phyloP scores from a whole-genome alignment of 768 basidiomycete species.

The Calocera cornea region DNA sequence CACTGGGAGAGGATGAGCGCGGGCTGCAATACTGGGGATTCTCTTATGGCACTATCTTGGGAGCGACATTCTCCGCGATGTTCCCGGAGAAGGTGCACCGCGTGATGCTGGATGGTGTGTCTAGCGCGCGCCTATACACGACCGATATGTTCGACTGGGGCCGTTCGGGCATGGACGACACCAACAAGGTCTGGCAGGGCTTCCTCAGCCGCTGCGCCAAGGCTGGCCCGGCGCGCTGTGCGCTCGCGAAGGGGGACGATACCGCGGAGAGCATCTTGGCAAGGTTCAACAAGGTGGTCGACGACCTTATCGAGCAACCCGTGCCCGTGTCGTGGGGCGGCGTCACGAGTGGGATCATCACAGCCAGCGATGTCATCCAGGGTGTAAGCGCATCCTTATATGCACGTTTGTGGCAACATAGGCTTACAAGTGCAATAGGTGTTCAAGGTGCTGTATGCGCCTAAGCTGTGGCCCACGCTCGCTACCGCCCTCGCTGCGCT shows the following conservation, averaged over 20 bases:
- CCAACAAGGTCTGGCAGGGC: slow-evolving; percentile 2
- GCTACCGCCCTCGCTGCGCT: slow-evolving; percentile 7
- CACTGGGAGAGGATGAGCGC: background rate
- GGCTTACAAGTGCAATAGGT: too few species aligned
- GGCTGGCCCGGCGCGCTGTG: slow-evolving; percentile 11
- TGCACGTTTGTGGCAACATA: too few species aligned
- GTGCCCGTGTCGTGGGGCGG: background rate
- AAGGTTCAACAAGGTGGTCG: too few species aligned
- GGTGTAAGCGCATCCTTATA: too few species aligned
- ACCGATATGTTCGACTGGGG: background rate
- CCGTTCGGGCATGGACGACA: background rate
- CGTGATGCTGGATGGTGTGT: slow-evolving; percentile 12
- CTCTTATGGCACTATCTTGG: slow-evolving; percentile 18
- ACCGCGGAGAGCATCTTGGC: background rate
- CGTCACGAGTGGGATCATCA: background rate
- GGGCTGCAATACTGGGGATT: slow-evolving; percentile 18
- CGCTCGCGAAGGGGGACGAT: slow-evolving; percentile 1
- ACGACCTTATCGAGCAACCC: background rate
- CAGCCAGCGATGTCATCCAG: background rate
- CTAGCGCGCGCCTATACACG: background rate
- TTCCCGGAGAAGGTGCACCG: slow-evolving; percentile 16
- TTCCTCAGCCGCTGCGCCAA: slow-evolving; percentile 12
- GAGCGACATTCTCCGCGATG: slow-evolving; percentile 16
- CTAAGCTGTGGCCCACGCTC: slow-evolving; percentile 6
- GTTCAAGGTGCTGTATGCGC: background rate